Percentiles rank a stretch among this genome's conserved stretches.
Evolutionary conservation across 345 rosid species (phyloP).

Genomic region (Erodium maritimum): DNA sequence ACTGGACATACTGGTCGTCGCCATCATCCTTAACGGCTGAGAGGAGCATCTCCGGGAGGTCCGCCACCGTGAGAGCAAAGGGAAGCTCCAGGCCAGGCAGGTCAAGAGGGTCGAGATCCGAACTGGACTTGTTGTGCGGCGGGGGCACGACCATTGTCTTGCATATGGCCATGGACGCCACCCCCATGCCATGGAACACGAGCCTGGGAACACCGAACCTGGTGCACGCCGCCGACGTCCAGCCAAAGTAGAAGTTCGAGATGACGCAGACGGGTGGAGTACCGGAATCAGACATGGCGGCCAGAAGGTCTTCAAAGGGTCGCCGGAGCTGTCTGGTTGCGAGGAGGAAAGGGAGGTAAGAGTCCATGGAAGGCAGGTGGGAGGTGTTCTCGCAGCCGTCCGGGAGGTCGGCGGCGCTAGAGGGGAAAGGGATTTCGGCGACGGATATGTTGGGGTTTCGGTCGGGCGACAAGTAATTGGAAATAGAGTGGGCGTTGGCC

Average conservation of each 20-base stretch:
- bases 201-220: conserved; percentile 17
- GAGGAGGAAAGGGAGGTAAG: conserved; percentile 7
- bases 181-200: conserved; percentile 12
- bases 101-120: neutral
- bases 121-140: neutral
- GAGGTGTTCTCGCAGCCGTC: conserved; percentile 16
- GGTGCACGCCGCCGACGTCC: conserved; percentile 10
- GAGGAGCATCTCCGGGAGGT: neutral
- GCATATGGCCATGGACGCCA: conserved; percentile 5
- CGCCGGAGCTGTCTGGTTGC: conserved; percentile 13
- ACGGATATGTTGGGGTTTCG: conserved; percentile 1
- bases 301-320: conserved; percentile 17
- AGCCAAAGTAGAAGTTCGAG: conserved; percentile 18
- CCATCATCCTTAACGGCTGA: neutral
- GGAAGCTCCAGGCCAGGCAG: neutral
- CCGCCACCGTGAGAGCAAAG: neutral
- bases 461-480: neutral
- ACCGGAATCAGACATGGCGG: neutral
- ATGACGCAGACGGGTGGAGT: conserved; percentile 15
- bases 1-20: neutral
- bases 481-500: conserved; percentile 13
- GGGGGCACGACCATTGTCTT: neutral
- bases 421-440: conserved; percentile 5
- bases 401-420: conserved; percentile 2
- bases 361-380: conserved; percentile 15